Conservation (phyloP, 2,329 filamentous ascomycete genomes). For the Ophiostoma sp. region DNA sequence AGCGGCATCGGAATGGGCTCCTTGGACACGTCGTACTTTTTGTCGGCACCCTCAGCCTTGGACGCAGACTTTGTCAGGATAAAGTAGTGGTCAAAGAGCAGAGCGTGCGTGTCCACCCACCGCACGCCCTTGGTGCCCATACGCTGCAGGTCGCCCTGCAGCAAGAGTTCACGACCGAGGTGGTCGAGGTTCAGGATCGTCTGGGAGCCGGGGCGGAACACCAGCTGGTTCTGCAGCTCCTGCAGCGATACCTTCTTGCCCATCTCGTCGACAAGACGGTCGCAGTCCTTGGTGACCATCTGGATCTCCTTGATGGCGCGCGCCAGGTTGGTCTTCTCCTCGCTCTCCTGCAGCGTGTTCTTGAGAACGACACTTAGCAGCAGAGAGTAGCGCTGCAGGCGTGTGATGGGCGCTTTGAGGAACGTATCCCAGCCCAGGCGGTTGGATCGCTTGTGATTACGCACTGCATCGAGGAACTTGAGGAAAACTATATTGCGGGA, state of each 20-base stretch:
- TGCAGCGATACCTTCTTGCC: slow-evolving; percentile 83
- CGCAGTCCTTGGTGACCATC: slow-evolving; percentile 81
- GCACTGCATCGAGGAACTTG: slow-evolving; percentile 75
- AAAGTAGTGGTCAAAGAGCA: slow-evolving; percentile 95
- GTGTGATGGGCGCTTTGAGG: slow-evolving; percentile 86
- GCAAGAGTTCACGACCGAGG: slow-evolving; percentile 83
- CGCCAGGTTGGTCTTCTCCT: slow-evolving; percentile 79
- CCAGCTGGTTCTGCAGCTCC: slow-evolving; percentile 76
- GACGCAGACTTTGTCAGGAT: slow-evolving; percentile 78
- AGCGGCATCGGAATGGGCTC: slow-evolving; percentile 96
- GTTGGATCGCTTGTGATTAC: slow-evolving; percentile 70
- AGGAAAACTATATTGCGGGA: slow-evolving; percentile 81
- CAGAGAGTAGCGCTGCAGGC: slow-evolving; percentile 83
- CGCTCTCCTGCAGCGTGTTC: slow-evolving; percentile 75
- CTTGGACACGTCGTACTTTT: slow-evolving; percentile 91
- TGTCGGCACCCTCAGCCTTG: slow-evolving; percentile 65
- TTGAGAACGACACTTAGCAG: slow-evolving; percentile 77
- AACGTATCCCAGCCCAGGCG: slow-evolving; percentile 92
- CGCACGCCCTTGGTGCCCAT: slow-evolving; percentile 84
- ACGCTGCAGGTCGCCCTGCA: slow-evolving; percentile 81
- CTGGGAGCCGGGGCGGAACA: slow-evolving; percentile 82
- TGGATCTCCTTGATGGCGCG: slow-evolving; percentile 90
- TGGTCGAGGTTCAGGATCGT: slow-evolving; percentile 88
- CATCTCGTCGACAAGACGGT: slow-evolving; percentile 87
- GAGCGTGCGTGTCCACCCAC: slow-evolving; percentile 88